These are phyloP conservation scores for Annulohypoxylon maeteangense DNA, from an alignment of 495 filamentous ascomycete species.

Conservation along the genomic window DNA sequence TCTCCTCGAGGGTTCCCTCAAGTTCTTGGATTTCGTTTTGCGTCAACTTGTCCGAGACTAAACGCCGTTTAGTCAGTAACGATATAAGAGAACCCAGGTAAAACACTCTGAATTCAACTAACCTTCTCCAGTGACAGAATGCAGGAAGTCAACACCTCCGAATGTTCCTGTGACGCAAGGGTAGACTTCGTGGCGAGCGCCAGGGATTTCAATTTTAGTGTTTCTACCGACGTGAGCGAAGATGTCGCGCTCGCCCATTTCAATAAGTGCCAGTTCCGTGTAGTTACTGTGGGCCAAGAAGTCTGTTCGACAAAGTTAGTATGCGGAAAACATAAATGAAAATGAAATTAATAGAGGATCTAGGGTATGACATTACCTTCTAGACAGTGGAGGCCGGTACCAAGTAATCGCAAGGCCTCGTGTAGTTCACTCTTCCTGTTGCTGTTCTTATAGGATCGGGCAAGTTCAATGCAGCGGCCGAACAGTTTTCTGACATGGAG, in stretches of 20 bases:
- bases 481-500: constrained; percentile 78
- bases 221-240: constrained; percentile 86
- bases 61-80: constrained; percentile 20
- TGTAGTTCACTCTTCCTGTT: constrained; percentile 77
- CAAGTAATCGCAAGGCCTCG: constrained; percentile 84
- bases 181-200: constrained; percentile 70
- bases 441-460: constrained; percentile 70
- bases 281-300: constrained; percentile 95
- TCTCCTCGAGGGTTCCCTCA: constrained; percentile 75
- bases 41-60: constrained; percentile 82
- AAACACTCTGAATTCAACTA: neutral
- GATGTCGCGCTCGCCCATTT: constrained; percentile 78
- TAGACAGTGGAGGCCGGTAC: constrained; percentile 89
- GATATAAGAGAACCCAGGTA: neutral
- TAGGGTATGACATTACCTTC: constrained; percentile 64
- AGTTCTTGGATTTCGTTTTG: constrained; percentile 88
- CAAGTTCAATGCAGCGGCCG: constrained; percentile 75
- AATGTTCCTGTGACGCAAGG: constrained; percentile 91
- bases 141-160: constrained; percentile 85
- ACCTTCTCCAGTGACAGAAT: constrained; percentile 86
- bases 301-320: constrained; percentile 57
- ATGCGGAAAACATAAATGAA: neutral
- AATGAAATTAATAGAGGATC: neutral
- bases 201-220: constrained; percentile 73
- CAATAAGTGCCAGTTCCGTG: constrained; percentile 82